Evolutionary conservation across 495 filamentous ascomycete species (phyloP).

Genomic region (Trichoderma erinaceum): DNA sequence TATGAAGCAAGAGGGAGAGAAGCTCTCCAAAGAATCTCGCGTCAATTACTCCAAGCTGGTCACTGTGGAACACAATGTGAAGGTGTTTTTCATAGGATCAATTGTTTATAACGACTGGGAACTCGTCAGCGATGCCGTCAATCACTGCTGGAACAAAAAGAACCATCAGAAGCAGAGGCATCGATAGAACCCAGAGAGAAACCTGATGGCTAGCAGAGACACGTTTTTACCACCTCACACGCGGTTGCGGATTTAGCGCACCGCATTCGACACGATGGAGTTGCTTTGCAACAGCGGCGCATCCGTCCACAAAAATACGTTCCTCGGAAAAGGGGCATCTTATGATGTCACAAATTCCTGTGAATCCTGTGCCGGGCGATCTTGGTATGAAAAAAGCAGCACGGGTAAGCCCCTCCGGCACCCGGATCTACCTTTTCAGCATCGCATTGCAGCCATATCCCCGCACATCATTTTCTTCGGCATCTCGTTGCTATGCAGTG

Average conservation of each 20-base stretch:
- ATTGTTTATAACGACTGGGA: slow-evolving; percentile 29
- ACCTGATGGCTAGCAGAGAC: slow-evolving; percentile 2
- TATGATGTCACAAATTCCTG: slow-evolving; percentile 1
- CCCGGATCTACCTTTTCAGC: not conserved
- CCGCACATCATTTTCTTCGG: not conserved
- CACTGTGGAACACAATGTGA: slow-evolving; percentile 45
- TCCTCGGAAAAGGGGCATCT: not conserved
- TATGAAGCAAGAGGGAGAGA: slow-evolving; percentile 34
- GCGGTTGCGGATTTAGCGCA: slow-evolving; percentile 10
- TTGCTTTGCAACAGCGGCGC: not conserved
- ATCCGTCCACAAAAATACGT: slow-evolving; percentile 14
- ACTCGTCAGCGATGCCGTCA: slow-evolving; percentile 34
- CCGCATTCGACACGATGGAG: slow-evolving; percentile 5
- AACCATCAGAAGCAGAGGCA: slow-evolving; percentile 21
- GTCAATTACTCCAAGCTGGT: slow-evolving; percentile 41
- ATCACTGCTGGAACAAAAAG: slow-evolving; percentile 42
- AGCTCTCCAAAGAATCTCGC: slow-evolving; percentile 38
- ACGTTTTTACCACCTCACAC: slow-evolving; percentile 7
- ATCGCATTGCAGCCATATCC: not conserved
- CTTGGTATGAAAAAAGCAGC: not conserved
- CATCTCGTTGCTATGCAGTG: not conserved
- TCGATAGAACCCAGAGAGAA: slow-evolving; percentile 2
- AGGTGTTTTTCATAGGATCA: slow-evolving; percentile 39
- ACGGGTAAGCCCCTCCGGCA: not conserved
- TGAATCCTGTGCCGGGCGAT: not conserved